These are phyloP conservation scores for Rhynchosporium secalis DNA, from an alignment of 2,329 filamentous ascomycete genomes.

Conservation along the genomic window DNA sequence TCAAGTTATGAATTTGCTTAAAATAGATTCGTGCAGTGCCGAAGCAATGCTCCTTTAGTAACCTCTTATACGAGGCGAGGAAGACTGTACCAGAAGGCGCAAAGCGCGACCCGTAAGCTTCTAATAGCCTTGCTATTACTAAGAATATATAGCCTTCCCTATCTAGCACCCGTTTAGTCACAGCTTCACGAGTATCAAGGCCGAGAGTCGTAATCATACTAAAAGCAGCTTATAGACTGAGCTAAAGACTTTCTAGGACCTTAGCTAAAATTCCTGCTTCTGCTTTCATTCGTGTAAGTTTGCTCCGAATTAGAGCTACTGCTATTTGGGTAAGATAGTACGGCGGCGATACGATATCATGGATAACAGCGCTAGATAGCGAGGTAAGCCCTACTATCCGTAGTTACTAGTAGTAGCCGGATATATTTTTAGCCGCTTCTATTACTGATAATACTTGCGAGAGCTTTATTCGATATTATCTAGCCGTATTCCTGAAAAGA, in stretches of 20 bases:
- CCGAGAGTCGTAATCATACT: background rate
- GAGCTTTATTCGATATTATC: conserved; percentile 5
- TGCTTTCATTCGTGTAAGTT: background rate
- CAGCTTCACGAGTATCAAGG: conserved; percentile 1
- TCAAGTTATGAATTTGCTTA: conserved; percentile 4
- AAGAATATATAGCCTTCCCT: background rate
- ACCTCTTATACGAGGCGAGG: too few species aligned
- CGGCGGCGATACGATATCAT: conserved; percentile 2
- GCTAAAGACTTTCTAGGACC: conserved; percentile 1
- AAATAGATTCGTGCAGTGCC: conserved; percentile 2
- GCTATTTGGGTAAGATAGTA: background rate
- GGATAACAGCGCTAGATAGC: background rate
- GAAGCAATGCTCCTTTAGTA: conserved; percentile 4
- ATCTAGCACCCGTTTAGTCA: background rate
- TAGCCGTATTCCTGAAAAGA: background rate
- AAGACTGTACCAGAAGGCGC: too few species aligned
- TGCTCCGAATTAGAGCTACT: background rate
- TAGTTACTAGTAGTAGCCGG: background rate
- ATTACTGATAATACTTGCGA: background rate
- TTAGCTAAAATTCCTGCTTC: background rate
- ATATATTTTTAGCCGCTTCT: background rate
- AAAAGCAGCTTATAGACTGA: background rate
- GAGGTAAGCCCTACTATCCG: background rate
- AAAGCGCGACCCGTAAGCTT: too few species aligned
- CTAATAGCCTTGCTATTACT: too few species aligned